A percentile compares a stretch with the other conserved stretches of the same genome.
Conservation (phyloP, 2,329 filamentous ascomycete genomes). For the Cryphonectria japonica region DNA sequence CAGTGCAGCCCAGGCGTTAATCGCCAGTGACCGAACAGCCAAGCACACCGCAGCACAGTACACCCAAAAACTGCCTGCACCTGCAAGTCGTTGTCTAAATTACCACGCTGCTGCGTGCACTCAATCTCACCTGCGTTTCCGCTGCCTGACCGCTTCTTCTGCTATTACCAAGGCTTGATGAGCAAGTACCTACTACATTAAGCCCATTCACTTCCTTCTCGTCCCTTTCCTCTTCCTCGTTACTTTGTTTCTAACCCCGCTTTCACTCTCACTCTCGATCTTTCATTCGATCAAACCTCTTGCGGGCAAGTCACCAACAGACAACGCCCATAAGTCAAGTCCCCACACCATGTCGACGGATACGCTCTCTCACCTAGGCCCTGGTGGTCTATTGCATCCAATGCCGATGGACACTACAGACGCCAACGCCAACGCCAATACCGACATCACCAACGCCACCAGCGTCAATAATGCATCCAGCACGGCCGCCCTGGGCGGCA, state of each 20-base stretch:
- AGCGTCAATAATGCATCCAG: not conserved
- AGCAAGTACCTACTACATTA: not conserved
- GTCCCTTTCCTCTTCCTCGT: not conserved
- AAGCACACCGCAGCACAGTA: not conserved
- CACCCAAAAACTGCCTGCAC: not conserved
- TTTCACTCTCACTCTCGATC: not conserved
- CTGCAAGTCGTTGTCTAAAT: not conserved
- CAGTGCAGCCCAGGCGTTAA: not conserved
- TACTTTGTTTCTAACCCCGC: not conserved
- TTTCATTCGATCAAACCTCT: not conserved
- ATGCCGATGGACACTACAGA: not conserved
- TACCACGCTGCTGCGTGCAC: not conserved
- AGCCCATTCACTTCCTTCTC: not conserved
- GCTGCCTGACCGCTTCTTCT: conserved; percentile 4
- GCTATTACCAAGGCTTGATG: not conserved
- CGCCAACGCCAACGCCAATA: not conserved
- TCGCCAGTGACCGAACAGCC: not conserved
- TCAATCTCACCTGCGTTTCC: not conserved
- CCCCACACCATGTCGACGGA: conserved; percentile 3
- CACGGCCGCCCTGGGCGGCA: not conserved
- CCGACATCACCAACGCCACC: not conserved
- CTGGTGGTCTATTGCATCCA: not conserved
- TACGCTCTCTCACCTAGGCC: not conserved
- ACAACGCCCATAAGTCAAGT: not conserved
- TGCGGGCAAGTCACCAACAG: no score